Evolutionary conservation across 2,329 filamentous ascomycete genomes (phyloP).

Genomic region (Pyrenophora seminiperda): DNA sequence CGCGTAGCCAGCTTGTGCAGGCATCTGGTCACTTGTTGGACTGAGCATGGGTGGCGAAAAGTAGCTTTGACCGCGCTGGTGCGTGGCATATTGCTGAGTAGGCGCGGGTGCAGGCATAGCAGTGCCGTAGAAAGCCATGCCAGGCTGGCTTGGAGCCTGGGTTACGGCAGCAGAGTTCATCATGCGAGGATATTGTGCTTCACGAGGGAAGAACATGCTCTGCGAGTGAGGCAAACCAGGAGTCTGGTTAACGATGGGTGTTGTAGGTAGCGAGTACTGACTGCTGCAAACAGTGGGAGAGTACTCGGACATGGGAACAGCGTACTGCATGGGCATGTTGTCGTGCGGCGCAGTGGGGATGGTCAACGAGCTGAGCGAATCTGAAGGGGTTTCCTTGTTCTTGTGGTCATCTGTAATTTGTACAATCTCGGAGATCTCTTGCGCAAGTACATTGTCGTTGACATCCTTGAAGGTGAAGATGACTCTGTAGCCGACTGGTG

Average conservation of each 20-base stretch:
- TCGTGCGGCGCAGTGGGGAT: constrained; percentile 22
- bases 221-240: constrained; percentile 30
- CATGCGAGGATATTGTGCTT: constrained; percentile 21
- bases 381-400: constrained; percentile 52
- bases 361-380: constrained; percentile 26
- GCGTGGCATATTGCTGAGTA: constrained; percentile 19
- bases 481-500: constrained; percentile 74
- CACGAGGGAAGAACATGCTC: constrained; percentile 25
- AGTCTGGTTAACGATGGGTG: constrained; percentile 27
- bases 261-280: constrained; percentile 36
- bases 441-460: constrained; percentile 75
- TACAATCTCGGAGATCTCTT: constrained; percentile 77
- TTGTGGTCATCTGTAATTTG: constrained; percentile 99
- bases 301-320: constrained; percentile 28
- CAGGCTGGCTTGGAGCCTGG: constrained; percentile 17
- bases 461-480: constrained; percentile 94
- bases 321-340: constrained; percentile 23
- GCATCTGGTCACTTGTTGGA: constrained; percentile 24
- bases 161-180: constrained; percentile 12
- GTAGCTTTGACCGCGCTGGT: constrained; percentile 30
- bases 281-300: constrained; percentile 28
- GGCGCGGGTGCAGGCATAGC: constrained; percentile 14
- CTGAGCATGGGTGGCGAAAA: constrained; percentile 30
- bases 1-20: constrained; percentile 20
- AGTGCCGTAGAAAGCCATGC: constrained; percentile 18